These are phyloP conservation scores for Calamus simplicifolius DNA, from an alignment of 176 grass and related monocot species.

Conservation along the genomic window DNA sequence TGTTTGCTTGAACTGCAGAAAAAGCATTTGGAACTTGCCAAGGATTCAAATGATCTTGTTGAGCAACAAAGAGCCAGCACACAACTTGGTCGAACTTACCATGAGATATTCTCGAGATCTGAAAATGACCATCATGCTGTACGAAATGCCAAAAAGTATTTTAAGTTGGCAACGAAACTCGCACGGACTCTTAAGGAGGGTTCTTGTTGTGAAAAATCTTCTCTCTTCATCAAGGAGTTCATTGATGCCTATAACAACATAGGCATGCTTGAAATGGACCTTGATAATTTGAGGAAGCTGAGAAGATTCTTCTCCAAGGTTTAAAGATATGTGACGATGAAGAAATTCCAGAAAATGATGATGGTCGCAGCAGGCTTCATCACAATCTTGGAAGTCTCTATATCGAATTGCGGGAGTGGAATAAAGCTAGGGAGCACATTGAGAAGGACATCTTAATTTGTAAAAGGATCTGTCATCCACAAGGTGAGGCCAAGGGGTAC, in stretches of 20 bases:
- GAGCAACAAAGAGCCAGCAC: conserved; percentile 89
- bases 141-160: conserved; percentile 87
- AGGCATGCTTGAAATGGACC: conserved; percentile 86
- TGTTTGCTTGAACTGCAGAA: conserved; percentile 49
- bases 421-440: conserved; percentile 54
- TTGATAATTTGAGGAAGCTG: conserved; percentile 74
- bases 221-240: conserved; percentile 63
- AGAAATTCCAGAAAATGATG: conserved; percentile 72
- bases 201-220: conserved; percentile 21
- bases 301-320: conserved; percentile 60
- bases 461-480: conserved; percentile 53
- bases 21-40: conserved; percentile 79
- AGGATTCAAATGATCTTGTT: conserved; percentile 67
- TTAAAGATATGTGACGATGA: conserved; percentile 89
- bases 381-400: conserved; percentile 97
- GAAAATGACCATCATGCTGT: conserved; percentile 68
- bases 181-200: conserved; percentile 46
- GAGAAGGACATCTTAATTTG: conserved; percentile 81
- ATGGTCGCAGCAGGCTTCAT: conserved; percentile 70
- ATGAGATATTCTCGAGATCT: conserved; percentile 65
- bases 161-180: conserved; percentile 66
- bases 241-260: conserved; percentile 94
- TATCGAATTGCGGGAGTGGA: conserved; percentile 58
- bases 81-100: conserved; percentile 84
- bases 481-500: conserved; percentile 94